A percentile compares a stretch with the other conserved stretches of the same genome.
phyloP scores from a whole-genome alignment of 805 yeast genomes.

The Metschnikowia vanudenii region DNA sequence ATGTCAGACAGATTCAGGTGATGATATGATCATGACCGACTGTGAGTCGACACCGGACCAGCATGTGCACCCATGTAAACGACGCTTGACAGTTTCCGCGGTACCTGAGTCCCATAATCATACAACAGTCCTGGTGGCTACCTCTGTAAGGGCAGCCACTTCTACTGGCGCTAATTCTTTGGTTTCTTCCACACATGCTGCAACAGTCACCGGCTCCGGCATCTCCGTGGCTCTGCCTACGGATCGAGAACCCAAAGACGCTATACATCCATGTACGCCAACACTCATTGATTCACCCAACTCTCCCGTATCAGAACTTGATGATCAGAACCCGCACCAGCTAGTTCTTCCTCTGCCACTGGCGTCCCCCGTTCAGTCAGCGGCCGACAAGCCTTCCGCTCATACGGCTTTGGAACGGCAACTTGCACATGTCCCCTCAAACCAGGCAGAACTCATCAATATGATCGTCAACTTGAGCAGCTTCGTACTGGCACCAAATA shows the following conservation, averaged over 20 bases:
- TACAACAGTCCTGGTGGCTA: too few relatives aligned
- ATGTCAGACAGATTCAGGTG: slow-evolving; percentile 25
- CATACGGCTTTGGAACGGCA: slow-evolving; percentile 22
- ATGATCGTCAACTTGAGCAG: slow-evolving; percentile 34
- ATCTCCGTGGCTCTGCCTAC: not conserved
- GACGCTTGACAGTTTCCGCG: slow-evolving; percentile 28
- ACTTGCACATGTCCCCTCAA: slow-evolving; percentile 17
- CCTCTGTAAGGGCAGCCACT: too few relatives aligned
- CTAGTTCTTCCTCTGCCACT: slow-evolving; percentile 70
- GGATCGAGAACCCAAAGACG: slow-evolving; percentile 2
- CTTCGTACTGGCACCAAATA: slow-evolving; percentile 45
- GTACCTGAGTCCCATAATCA: too few relatives aligned
- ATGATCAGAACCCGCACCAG: slow-evolving; percentile 39
- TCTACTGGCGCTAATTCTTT: not conserved
- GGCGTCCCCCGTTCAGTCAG: slow-evolving; percentile 50
- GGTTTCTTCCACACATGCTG: not conserved
- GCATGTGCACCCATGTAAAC: slow-evolving; percentile 35
- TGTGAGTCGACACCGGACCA: slow-evolving; percentile 25
- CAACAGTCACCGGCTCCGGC: not conserved
- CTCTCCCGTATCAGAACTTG: slow-evolving; percentile 38
- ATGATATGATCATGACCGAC: slow-evolving; percentile 38
- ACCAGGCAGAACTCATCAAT: slow-evolving; percentile 41
- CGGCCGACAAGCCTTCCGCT: slow-evolving; percentile 21
- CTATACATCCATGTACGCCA: slow-evolving; percentile 10
- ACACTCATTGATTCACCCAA: slow-evolving; percentile 14